phyloP scores from a whole-genome alignment of 2,329 filamentous ascomycete genomes.

The Aspergillus sp. region DNA sequence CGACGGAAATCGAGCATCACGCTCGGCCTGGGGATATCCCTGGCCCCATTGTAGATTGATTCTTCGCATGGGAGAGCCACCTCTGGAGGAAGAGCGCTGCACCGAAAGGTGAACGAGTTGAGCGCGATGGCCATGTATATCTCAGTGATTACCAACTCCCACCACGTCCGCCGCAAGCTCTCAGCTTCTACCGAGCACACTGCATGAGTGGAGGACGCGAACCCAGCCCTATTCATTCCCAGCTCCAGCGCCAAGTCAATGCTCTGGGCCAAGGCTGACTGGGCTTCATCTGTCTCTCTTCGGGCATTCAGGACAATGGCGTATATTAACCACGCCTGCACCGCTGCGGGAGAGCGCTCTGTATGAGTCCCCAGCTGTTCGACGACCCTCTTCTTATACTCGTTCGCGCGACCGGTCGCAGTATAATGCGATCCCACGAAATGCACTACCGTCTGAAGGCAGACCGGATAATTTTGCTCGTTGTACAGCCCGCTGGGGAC shows the following conservation, averaged over 20 bases:
- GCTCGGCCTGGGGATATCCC: conserved; percentile 58
- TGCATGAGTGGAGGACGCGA: conserved; percentile 36
- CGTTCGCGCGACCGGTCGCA: conserved; percentile 26
- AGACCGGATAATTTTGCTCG: conserved; percentile 43
- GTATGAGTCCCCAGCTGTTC: background rate
- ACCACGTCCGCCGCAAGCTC: conserved; percentile 84
- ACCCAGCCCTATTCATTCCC: conserved; percentile 69
- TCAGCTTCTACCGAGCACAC: conserved; percentile 69
- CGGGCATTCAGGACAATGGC: conserved; percentile 37
- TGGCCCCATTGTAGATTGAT: conserved; percentile 50
- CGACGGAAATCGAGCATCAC: conserved; percentile 60
- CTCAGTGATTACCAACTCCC: conserved; percentile 75
- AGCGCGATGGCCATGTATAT: conserved; percentile 74
- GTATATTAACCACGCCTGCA: conserved; percentile 39
- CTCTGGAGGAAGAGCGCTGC: conserved; percentile 66
- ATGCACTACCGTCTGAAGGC: conserved; percentile 51
- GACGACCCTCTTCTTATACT: conserved; percentile 18
- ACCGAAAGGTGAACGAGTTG: conserved; percentile 53
- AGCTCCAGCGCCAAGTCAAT: conserved; percentile 72
- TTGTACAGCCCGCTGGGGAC: conserved; percentile 45
- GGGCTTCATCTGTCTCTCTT: conserved; percentile 33
- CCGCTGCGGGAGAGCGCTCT: conserved; percentile 33
- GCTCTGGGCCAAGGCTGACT: conserved; percentile 56
- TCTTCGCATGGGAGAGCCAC: conserved; percentile 79
- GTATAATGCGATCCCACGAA: conserved; percentile 55